These are phyloP conservation scores for Hordeum pubiflorum DNA, from an alignment of 202 grass and related monocot species.

Conservation along the genomic window DNA sequence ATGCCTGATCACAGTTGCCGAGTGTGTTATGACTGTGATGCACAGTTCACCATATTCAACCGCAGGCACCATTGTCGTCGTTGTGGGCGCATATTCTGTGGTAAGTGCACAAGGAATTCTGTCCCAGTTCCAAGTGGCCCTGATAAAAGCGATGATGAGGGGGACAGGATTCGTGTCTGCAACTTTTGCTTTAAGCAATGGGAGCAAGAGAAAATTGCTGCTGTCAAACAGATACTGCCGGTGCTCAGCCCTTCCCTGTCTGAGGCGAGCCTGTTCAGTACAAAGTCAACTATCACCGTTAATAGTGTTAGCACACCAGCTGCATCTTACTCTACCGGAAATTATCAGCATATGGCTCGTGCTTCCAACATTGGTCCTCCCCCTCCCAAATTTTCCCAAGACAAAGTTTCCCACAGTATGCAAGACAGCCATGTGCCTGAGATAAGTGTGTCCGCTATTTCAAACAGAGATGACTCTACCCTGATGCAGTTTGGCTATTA, in stretches of 20 bases:
- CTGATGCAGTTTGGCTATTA: constrained; percentile 51
- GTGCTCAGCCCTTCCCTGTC: constrained; percentile 51
- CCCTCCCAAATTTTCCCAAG: constrained; percentile 33
- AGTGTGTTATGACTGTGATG: constrained; percentile 77
- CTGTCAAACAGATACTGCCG: constrained; percentile 24
- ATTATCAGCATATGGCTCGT: constrained; percentile 45
- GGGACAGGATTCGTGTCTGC: constrained; percentile 68
- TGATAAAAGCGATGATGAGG: constrained; percentile 42
- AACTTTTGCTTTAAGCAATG: constrained; percentile 82
- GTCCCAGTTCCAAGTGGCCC: constrained; percentile 50
- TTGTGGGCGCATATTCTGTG: constrained; percentile 93
- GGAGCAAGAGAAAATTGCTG: constrained; percentile 54
- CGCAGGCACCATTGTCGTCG: constrained; percentile 87
- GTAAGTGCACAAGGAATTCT: constrained; percentile 67
- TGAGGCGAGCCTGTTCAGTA: constrained; percentile 52
- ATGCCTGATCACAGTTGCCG: constrained; percentile 91
- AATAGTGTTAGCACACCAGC: constrained; percentile 35
- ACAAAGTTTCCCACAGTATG: constrained; percentile 39
- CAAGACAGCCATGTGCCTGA: constrained; percentile 35
- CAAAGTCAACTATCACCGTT: constrained; percentile 53
- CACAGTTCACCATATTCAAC: constrained; percentile 87
- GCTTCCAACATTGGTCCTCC: constrained; percentile 43
- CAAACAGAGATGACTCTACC: constrained; percentile 56
- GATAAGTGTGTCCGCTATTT: constrained; percentile 43
- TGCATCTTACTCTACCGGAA: constrained; percentile 52